Conservation (phyloP, 139 green algal species). For the Choricystis sp. region DNA sequence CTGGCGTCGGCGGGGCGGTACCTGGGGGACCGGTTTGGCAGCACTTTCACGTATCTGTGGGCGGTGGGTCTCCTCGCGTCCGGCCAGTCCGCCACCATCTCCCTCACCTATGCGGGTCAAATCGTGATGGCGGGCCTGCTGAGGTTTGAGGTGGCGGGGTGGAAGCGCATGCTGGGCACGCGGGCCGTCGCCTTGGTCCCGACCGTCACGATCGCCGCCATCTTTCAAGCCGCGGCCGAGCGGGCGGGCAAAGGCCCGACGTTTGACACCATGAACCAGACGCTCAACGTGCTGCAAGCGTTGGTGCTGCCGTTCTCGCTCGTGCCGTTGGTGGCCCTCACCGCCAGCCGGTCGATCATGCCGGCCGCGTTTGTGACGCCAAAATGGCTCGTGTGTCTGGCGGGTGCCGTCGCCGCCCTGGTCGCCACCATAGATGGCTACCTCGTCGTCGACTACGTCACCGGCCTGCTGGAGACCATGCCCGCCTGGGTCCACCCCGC, state of each 20-base stretch:
- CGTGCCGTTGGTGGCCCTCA: slow-evolving; percentile 20
- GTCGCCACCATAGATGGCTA: slow-evolving; percentile 8
- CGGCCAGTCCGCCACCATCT: slow-evolving; percentile 43
- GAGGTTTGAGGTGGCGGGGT: slow-evolving; percentile 24
- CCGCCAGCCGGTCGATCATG: slow-evolving; percentile 1
- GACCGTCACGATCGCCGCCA: slow-evolving; percentile 26
- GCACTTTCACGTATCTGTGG: slow-evolving; percentile 23
- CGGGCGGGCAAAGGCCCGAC: no score
- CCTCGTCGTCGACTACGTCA: slow-evolving; percentile 4
- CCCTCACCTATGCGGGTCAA: slow-evolving; percentile 40
- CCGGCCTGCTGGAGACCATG: background rate
- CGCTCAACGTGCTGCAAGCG: slow-evolving; percentile 41
- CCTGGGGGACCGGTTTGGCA: slow-evolving; percentile 19
- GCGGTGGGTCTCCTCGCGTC: slow-evolving; percentile 36
- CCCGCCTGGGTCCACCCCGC: background rate
- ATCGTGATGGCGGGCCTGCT: slow-evolving; percentile 51
- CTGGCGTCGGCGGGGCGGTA: slow-evolving; percentile 26
- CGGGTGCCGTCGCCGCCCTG: background rate
- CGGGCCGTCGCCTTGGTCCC: slow-evolving; percentile 25
- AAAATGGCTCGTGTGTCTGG: background rate
- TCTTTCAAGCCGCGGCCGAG: slow-evolving; percentile 16
- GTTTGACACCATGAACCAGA: slow-evolving; percentile 43
- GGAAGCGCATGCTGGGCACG: slow-evolving; percentile 25
- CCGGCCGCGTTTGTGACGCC: slow-evolving; percentile 1
- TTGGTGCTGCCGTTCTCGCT: slow-evolving; percentile 49